These are phyloP conservation scores for Podaxis sp. DNA, from an alignment of 768 basidiomycete genomes.

Conservation along the genomic window DNA sequence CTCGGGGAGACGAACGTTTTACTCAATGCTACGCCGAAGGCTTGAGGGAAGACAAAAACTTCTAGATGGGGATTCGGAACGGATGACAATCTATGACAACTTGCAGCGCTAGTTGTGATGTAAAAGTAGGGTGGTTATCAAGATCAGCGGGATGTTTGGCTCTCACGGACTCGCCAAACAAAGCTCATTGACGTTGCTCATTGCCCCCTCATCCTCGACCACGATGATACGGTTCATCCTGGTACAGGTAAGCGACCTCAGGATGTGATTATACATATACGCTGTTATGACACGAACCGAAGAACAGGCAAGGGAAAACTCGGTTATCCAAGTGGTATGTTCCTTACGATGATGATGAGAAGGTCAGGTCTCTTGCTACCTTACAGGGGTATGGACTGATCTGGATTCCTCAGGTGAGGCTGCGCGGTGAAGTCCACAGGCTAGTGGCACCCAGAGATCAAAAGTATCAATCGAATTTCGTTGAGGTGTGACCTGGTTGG, in stretches of 20 bases:
- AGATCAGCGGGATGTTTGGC: background rate
- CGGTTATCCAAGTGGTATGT: slow-evolving; percentile 98
- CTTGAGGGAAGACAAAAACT: too few relatives aligned
- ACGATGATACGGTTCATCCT: slow-evolving; percentile 97
- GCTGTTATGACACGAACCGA: slow-evolving; percentile 10
- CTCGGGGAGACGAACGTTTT: too few relatives aligned
- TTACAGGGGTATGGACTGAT: background rate
- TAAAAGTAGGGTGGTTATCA: background rate
- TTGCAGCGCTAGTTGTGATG: background rate
- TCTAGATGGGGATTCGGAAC: too few relatives aligned
- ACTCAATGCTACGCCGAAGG: too few relatives aligned
- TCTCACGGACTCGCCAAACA: slow-evolving; percentile 17
- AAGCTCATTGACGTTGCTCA: slow-evolving; percentile 2
- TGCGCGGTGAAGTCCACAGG: slow-evolving; percentile 95
- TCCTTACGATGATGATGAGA: slow-evolving; percentile 98
- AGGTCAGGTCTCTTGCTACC: slow-evolving; percentile 46
- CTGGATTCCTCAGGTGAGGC: slow-evolving; percentile 61
- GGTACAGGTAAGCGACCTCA: slow-evolving; percentile 71
- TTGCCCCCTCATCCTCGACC: slow-evolving; percentile 15
- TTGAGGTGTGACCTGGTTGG: slow-evolving; percentile 68
- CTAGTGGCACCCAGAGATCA: slow-evolving; percentile 96
- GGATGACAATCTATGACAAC: too few relatives aligned
- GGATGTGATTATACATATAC: background rate
- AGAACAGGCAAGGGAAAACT: slow-evolving; percentile 99
- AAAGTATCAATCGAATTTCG: slow-evolving; percentile 99